phyloP scores from a whole-genome alignment of 2,329 filamentous ascomycete genomes.

The Cercospora brassicicola region DNA sequence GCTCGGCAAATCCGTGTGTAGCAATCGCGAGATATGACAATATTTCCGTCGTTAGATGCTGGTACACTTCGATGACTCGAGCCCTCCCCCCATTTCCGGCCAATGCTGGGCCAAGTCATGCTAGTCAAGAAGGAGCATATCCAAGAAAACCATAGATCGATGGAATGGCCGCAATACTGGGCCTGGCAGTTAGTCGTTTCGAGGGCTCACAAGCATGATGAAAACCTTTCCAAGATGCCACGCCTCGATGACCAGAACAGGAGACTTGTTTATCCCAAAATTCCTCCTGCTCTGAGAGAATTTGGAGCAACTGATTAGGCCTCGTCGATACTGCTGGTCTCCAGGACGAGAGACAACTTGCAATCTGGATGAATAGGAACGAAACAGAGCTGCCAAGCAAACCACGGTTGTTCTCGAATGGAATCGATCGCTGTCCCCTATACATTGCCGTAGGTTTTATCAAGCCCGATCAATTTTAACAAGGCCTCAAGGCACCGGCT shows the following conservation, averaged over 20 bases:
- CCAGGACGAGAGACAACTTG: not conserved
- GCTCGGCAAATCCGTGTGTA: not conserved
- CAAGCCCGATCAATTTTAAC: not conserved
- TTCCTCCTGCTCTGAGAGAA: not conserved
- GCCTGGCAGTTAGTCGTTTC: not conserved
- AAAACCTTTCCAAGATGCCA: not conserved
- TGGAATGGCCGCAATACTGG: not conserved
- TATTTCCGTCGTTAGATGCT: not conserved
- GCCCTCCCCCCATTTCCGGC: not conserved
- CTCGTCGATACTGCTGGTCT: no score
- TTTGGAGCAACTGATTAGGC: not conserved
- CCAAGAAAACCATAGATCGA: not conserved
- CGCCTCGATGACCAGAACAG: not conserved
- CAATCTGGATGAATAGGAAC: not conserved
- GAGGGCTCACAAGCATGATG: not conserved
- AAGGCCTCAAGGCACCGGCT: not conserved
- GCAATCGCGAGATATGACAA: not conserved
- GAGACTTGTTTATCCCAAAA: not conserved
- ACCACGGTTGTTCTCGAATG: not conserved
- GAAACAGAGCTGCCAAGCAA: not conserved
- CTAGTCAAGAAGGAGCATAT: not conserved
- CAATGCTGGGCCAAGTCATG: not conserved
- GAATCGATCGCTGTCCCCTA: not conserved
- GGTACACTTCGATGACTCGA: not conserved
- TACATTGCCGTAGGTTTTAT: not conserved